These are phyloP conservation scores for Podila minutissima DNA, from an alignment of 192 early-diverging fungal species.

Conservation along the genomic window DNA sequence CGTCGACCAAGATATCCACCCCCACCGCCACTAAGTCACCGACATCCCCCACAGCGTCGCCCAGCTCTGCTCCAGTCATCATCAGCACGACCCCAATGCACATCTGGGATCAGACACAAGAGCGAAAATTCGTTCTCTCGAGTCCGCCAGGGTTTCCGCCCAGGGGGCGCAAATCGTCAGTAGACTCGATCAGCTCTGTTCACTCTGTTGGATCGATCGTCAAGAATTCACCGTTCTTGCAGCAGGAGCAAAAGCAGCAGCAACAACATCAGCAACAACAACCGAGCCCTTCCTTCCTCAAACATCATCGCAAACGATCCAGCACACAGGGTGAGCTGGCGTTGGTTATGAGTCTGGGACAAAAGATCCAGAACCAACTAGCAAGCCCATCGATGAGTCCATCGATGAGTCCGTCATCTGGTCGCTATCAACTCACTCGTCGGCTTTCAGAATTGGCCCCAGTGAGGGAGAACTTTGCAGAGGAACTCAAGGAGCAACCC, in stretches of 20 bases:
- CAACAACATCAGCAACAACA: constrained; percentile 14
- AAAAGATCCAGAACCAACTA: not conserved
- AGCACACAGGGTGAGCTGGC: not conserved
- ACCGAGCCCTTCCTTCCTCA: not conserved
- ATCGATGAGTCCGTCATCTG: no score
- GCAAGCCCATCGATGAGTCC: no score
- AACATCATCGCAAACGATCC: not conserved
- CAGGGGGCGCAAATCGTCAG: no score
- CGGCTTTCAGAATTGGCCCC: not conserved
- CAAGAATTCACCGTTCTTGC: no score
- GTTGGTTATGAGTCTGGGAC: not conserved
- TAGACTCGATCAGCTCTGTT: not conserved
- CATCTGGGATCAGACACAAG: constrained; percentile 1
- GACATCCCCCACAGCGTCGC: no score
- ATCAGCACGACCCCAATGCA: no score
- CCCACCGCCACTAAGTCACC: no score
- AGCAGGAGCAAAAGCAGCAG: not conserved
- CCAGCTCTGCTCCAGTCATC: no score
- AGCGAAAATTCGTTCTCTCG: not conserved
- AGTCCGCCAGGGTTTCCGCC: not conserved
- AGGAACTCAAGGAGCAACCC: not conserved
- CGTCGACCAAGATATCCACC: no score
- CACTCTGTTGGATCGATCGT: not conserved
- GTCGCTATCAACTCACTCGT: not conserved
- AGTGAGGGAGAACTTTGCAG: not conserved